These are phyloP conservation scores for Penicillium psychrofluorescens DNA, from an alignment of 495 filamentous ascomycete species.

Conservation along the genomic window DNA sequence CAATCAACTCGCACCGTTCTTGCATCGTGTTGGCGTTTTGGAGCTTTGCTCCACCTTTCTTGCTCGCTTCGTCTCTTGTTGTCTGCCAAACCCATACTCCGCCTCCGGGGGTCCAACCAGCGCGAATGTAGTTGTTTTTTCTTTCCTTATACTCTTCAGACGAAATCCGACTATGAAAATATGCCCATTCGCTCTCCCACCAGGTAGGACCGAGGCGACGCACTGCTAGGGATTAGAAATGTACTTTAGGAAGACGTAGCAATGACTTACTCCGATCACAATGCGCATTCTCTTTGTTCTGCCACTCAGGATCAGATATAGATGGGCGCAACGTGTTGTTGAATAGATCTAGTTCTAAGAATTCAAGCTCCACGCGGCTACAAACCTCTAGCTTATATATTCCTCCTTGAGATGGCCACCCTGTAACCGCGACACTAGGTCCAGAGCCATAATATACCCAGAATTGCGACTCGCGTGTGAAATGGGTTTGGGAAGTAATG, in stretches of 20 bases:
- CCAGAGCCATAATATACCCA: no score
- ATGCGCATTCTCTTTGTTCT: slow-evolving; percentile 7
- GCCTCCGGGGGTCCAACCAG: slow-evolving; percentile 5
- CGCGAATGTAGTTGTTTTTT: slow-evolving; percentile 1
- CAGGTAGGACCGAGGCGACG: no score
- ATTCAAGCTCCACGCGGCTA: slow-evolving; percentile 7
- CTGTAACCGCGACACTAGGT: background rate
- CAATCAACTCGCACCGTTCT: no score
- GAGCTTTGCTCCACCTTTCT: slow-evolving; percentile 3
- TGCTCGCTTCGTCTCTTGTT: background rate
- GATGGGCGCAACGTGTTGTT: slow-evolving; percentile 1
- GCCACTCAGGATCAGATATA: slow-evolving; percentile 4
- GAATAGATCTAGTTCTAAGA: slow-evolving; percentile 7
- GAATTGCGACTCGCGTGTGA: no score
- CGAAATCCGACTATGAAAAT: no score
- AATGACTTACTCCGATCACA: slow-evolving; percentile 8
- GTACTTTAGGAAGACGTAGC: slow-evolving; percentile 1
- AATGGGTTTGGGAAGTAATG: no score
- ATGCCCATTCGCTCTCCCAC: no score
- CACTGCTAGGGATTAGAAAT: background rate
- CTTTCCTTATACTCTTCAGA: no score
- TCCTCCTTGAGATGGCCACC: slow-evolving; percentile 9
- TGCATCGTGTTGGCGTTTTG: background rate
- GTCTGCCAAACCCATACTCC: slow-evolving; percentile 9
- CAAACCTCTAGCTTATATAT: slow-evolving; percentile 2